Evolutionary conservation across 75 land plant genomes (phyloP).

Genomic region (Pseudotsuga menziesii): DNA sequence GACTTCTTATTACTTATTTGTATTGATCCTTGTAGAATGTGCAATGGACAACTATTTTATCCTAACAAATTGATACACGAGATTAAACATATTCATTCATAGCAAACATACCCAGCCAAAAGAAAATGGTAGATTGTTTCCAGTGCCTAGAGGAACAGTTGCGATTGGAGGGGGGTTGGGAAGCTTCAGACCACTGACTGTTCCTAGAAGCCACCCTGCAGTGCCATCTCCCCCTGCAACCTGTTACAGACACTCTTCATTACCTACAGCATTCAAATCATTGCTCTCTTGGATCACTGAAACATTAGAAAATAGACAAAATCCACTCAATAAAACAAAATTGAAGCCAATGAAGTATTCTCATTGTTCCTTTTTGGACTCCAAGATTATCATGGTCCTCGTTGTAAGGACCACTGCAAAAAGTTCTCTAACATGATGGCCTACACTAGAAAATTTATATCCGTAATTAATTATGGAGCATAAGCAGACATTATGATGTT

Average conservation of each 20-base stretch:
- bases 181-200: slow-evolving; percentile 80
- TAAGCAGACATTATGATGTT: neutral
- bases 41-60: neutral
- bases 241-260: slow-evolving; percentile 26
- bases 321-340: too few relatives aligned
- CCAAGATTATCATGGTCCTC: neutral
- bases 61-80: too few relatives aligned
- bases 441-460: neutral
- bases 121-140: slow-evolving; percentile 93
- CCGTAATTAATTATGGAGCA: neutral
- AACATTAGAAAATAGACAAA: too few relatives aligned
- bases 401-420: neutral
- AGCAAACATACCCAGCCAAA: slow-evolving; percentile 87
- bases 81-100: neutral
- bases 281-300: too few relatives aligned
- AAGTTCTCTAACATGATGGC: neutral
- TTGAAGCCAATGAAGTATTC: neutral
- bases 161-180: slow-evolving; percentile 80
- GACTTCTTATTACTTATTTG: neutral
- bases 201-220: slow-evolving; percentile 92
- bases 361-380: neutral
- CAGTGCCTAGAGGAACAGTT: slow-evolving; percentile 92
- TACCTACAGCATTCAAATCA: too few relatives aligned
- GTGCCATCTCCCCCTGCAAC: slow-evolving; percentile 99
- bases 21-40: neutral